A percentile compares a stretch with the other conserved stretches of the same genome.
phyloP scores from a whole-genome alignment of 75 land plant genomes.

The Larix kaempferi region DNA sequence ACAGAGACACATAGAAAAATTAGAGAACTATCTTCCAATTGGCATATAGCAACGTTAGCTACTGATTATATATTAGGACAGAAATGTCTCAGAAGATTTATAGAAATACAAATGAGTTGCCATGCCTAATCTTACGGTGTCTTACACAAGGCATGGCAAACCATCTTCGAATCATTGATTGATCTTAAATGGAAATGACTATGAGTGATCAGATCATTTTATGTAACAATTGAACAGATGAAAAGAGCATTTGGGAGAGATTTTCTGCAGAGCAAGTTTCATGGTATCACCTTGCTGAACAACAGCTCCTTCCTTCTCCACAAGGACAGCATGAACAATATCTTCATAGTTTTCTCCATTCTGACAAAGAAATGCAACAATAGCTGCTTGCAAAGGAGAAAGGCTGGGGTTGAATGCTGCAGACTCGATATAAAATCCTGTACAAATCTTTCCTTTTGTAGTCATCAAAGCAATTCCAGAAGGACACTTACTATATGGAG shows the following conservation, averaged over 20 bases:
- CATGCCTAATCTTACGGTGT: too few relatives aligned
- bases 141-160: too few relatives aligned
- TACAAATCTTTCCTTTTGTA: slow-evolving; percentile 47
- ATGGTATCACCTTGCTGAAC: slow-evolving; percentile 72
- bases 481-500: slow-evolving; percentile 90
- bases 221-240: slow-evolving; percentile 24
- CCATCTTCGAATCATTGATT: too few relatives aligned
- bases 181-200: too few relatives aligned
- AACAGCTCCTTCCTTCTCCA: slow-evolving; percentile 67
- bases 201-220: slow-evolving; percentile 2
- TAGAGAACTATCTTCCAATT: too few relatives aligned
- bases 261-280: slow-evolving; percentile 46
- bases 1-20: too few relatives aligned
- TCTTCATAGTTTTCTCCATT: slow-evolving; percentile 65
- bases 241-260: slow-evolving; percentile 60
- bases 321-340: slow-evolving; percentile 75
- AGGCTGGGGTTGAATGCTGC: slow-evolving; percentile 95
- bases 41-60: too few relatives aligned
- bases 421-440: slow-evolving; percentile 82
- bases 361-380: slow-evolving; percentile 67
- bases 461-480: slow-evolving; percentile 78
- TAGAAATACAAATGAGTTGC: too few relatives aligned
- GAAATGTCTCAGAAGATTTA: too few relatives aligned
- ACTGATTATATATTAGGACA: too few relatives aligned
- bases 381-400: slow-evolving; percentile 89